Evolutionary conservation across 306 rosid species (phyloP).

Genomic region (Amphicarpaea edgeworthii): DNA sequence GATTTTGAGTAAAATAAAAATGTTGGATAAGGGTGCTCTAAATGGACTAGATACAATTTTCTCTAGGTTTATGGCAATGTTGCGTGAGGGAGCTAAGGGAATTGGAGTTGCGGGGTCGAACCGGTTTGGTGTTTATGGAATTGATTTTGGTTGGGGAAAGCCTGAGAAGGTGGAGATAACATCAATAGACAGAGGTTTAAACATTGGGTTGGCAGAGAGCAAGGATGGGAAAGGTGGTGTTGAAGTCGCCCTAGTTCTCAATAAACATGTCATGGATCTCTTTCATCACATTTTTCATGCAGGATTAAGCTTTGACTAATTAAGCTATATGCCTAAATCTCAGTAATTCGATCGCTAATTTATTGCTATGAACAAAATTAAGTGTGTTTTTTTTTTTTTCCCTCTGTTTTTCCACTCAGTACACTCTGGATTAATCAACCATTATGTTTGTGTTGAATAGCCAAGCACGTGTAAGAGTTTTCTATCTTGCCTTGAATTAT

Average conservation of each 20-base stretch:
- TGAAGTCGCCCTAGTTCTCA: slow-evolving; percentile 41
- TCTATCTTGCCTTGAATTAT: not conserved
- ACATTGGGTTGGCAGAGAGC: slow-evolving; percentile 40
- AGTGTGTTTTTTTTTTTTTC: not conserved
- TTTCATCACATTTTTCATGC: slow-evolving; percentile 13
- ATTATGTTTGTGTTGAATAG: not conserved
- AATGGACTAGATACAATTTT: not conserved
- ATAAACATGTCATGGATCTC: slow-evolving; percentile 27
- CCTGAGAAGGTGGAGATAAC: slow-evolving; percentile 53
- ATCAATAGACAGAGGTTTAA: slow-evolving; percentile 38
- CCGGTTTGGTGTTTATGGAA: slow-evolving; percentile 50
- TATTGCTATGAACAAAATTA: not conserved
- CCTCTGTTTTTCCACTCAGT: too few species aligned
- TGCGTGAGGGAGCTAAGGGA: not conserved
- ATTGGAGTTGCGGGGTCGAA: slow-evolving; percentile 54
- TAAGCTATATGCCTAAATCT: not conserved
- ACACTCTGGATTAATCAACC: not conserved
- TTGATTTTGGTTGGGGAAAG: slow-evolving; percentile 64
- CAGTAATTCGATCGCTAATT: not conserved
- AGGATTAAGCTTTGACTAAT: not conserved
- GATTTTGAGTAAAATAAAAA: slow-evolving; percentile 4
- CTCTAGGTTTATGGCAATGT: not conserved
- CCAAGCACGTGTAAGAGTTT: not conserved
- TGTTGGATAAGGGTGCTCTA: slow-evolving; percentile 23
- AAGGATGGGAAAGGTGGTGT: slow-evolving; percentile 43